Conservation (phyloP, 179 eudicot genomes). For the Beta macrorhiza region DNA sequence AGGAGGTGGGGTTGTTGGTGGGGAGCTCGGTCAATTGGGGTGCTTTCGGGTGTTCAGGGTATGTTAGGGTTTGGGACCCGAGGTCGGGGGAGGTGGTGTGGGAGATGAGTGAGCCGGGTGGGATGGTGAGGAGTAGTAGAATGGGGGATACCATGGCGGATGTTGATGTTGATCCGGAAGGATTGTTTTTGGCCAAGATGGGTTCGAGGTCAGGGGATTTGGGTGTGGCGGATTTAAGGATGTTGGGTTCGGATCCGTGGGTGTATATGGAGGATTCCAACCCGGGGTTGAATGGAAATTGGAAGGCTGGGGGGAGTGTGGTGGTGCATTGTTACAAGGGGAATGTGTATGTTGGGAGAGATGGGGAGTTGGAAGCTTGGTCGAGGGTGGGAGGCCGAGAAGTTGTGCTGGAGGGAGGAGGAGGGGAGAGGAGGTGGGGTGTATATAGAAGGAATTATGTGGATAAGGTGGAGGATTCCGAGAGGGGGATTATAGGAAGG, state of each 20-base stretch:
- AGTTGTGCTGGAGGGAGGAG: conserved; percentile 9
- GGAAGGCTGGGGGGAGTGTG: conserved; percentile 29
- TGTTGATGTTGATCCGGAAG: conserved; percentile 55
- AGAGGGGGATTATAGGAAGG: conserved; percentile 53
- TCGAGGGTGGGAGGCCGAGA: conserved; percentile 43
- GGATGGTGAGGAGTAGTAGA: conserved; percentile 57
- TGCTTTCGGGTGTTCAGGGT: conserved; percentile 76
- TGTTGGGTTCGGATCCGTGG: conserved; percentile 73
- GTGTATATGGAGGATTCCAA: conserved; percentile 74
- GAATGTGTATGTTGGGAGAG: conserved; percentile 66
- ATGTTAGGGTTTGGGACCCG: conserved; percentile 68
- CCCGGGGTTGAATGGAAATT: conserved; percentile 46
- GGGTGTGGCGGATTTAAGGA: conserved; percentile 72
- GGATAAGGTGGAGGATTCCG: conserved; percentile 61
- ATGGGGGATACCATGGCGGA: conserved; percentile 76
- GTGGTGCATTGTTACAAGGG: conserved; percentile 59
- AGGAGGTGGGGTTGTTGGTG: conserved; percentile 36
- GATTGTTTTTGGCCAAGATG: conserved; percentile 50
- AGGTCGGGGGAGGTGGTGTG: conserved; percentile 53
- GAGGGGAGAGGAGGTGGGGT: conserved; percentile 30
- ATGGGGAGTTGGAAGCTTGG: conserved; percentile 81
- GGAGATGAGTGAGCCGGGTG: conserved; percentile 83
- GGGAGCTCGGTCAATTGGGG: conserved; percentile 56
- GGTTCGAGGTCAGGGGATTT: conserved; percentile 74
- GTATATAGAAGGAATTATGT: conserved; percentile 68